Percentiles rank a stretch among this genome's conserved stretches.
Evolutionary conservation across 2,329 filamentous ascomycete species (phyloP).

Genomic region (Neopestalotiopsis sp.): DNA sequence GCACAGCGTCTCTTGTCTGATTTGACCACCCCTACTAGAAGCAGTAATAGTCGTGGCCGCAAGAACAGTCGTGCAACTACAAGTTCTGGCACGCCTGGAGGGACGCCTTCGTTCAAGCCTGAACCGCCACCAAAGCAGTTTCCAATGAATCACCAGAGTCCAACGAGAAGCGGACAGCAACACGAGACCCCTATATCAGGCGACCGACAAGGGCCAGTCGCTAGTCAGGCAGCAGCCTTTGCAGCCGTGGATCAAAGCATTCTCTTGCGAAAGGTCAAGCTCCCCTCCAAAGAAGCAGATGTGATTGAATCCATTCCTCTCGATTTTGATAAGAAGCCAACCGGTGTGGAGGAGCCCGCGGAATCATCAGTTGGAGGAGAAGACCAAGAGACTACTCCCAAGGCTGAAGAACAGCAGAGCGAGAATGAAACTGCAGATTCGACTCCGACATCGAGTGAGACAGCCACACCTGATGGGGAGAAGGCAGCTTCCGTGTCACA

Average conservation of each 20-base stretch:
- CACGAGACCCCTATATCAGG: constrained; percentile 30
- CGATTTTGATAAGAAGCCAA: constrained; percentile 41
- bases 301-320: constrained; percentile 53
- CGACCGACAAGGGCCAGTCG: constrained; percentile 40
- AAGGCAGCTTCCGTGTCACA: constrained; percentile 73
- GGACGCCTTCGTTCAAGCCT: constrained; percentile 40
- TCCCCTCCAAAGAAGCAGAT: constrained; percentile 43
- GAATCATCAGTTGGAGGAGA: constrained; percentile 23
- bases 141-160: constrained; percentile 42
- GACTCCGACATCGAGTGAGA: constrained; percentile 27
- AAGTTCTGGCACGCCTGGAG: constrained; percentile 31
- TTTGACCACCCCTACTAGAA: constrained; percentile 57
- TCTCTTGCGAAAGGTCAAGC: constrained; percentile 57
- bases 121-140: constrained; percentile 49
- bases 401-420: constrained; percentile 25
- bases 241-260: constrained; percentile 69
- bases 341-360: constrained; percentile 30
- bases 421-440: constrained; percentile 26
- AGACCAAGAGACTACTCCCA: constrained; percentile 17
- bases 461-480: constrained; percentile 26
- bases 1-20: constrained; percentile 68
- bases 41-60: constrained; percentile 54
- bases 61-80: constrained; percentile 40
- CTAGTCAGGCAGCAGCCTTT: constrained; percentile 63
- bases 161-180: constrained; percentile 35